Conservation (phyloP, 176 grass and related monocot genomes). For the Aechmea fasciata region DNA sequence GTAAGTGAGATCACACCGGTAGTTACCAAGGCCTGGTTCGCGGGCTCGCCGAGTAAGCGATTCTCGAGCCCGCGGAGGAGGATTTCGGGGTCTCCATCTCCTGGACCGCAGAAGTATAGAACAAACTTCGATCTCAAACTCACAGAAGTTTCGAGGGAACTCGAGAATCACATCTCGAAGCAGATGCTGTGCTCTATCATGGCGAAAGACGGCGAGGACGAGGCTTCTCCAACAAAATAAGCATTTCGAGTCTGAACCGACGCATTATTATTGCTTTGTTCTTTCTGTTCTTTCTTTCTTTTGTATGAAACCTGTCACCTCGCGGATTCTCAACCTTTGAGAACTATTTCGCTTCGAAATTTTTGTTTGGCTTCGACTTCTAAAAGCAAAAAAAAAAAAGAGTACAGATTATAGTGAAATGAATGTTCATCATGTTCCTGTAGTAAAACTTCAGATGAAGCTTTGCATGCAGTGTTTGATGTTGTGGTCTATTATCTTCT, state of each 20-base stretch:
- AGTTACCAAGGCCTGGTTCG: conserved; percentile 47
- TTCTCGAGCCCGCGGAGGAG: conserved; percentile 65
- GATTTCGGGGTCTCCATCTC: conserved; percentile 67
- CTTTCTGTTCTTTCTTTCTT: background rate
- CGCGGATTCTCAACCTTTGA: conserved; percentile 25
- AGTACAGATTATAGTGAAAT: too few species aligned
- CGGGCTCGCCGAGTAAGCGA: conserved; percentile 39
- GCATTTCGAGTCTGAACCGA: background rate
- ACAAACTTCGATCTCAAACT: conserved; percentile 67
- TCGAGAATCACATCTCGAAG: conserved; percentile 73
- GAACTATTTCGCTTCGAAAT: conserved; percentile 6
- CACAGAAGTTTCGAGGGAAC: conserved; percentile 69
- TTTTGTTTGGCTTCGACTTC: too few species aligned
- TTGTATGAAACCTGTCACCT: conserved; percentile 12
- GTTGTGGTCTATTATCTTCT: too few species aligned
- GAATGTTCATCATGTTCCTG: too few species aligned
- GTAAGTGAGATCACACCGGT: conserved; percentile 43
- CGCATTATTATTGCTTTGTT: background rate
- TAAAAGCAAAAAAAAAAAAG: too few species aligned
- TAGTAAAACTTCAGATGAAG: too few species aligned
- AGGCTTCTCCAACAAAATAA: conserved; percentile 38
- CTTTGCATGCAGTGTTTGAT: too few species aligned
- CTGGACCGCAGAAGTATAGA: conserved; percentile 49
- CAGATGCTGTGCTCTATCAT: conserved; percentile 70
- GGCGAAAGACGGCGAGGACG: conserved; percentile 50